phyloP scores from a whole-genome alignment of 129 eudicot species.

The Scalesia atractyloides region DNA sequence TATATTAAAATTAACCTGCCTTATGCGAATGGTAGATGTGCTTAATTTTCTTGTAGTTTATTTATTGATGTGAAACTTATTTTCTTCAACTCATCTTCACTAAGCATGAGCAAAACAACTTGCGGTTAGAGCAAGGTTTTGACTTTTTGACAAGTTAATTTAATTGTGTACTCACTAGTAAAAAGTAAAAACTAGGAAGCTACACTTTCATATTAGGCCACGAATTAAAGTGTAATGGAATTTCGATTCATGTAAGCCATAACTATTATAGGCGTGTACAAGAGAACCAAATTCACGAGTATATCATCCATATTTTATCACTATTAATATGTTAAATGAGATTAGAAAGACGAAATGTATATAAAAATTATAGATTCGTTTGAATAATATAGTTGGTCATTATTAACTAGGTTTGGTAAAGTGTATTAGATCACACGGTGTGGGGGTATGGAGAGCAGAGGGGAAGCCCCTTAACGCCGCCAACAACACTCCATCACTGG shows the following conservation, averaged over 20 bases:
- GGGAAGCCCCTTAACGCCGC: too few species aligned
- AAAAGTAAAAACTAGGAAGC: slow-evolving; percentile 2
- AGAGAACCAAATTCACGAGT: neutral
- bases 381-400: too few species aligned
- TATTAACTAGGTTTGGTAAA: too few species aligned
- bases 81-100: slow-evolving; percentile 4
- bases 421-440: too few species aligned
- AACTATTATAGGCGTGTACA: neutral
- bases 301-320: too few species aligned
- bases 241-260: neutral
- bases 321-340: too few species aligned
- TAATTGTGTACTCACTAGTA: neutral
- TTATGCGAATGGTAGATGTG: neutral
- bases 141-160: slow-evolving; percentile 11
- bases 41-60: neutral
- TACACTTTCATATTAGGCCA: neutral
- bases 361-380: too few species aligned
- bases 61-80: neutral
- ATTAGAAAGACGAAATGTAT: too few species aligned
- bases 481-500: too few species aligned
- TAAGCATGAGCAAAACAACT: slow-evolving; percentile 16
- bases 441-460: too few species aligned
- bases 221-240: neutral
- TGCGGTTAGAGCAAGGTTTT: slow-evolving; percentile 17
- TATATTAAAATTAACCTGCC: too few species aligned